A percentile compares a stretch with the other conserved stretches of the same genome.
These are phyloP conservation scores for Torrubiella hemipterigena DNA, from an alignment of 2,329 filamentous ascomycete species.

Conservation along the genomic window DNA sequence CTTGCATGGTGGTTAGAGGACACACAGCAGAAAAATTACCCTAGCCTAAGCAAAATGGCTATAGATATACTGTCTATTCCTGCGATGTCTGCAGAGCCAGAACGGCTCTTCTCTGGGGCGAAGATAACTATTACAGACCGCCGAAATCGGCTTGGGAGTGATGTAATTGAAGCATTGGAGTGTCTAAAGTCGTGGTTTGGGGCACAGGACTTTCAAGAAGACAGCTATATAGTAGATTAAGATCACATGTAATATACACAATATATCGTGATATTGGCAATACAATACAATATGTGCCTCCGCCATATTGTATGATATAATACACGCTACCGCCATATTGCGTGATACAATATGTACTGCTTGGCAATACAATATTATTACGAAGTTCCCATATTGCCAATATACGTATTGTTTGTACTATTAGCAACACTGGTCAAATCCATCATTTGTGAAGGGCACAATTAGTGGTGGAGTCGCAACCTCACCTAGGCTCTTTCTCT, in stretches of 20 bases:
- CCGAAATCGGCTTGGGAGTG: slow-evolving; percentile 5
- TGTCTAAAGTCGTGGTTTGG: slow-evolving; percentile 6
- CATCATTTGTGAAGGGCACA: too few species aligned
- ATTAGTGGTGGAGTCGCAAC: too few species aligned
- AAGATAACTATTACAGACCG: slow-evolving; percentile 5
- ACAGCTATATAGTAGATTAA: not conserved
- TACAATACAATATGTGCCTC: too few species aligned
- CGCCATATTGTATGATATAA: too few species aligned
- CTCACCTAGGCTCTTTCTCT: too few species aligned
- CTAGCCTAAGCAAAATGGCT: slow-evolving; percentile 4
- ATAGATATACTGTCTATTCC: too few species aligned
- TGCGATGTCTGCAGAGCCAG: slow-evolving; percentile 7
- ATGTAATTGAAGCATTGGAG: slow-evolving; percentile 6
- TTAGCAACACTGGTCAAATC: too few species aligned
- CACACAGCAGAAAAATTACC: too few species aligned
- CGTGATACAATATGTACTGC: slow-evolving; percentile 2
- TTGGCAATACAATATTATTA: slow-evolving; percentile 6
- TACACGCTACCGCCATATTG: too few species aligned
- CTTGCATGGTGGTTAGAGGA: too few species aligned
- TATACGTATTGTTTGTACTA: too few species aligned
- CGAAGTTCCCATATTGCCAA: too few species aligned
- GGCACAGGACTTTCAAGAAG: slow-evolving; percentile 1
- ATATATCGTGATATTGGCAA: slow-evolving; percentile 1
- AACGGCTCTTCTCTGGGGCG: slow-evolving; percentile 6
- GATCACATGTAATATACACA: slow-evolving; percentile 3